Evolutionary conservation across 805 yeast species (phyloP).

Genomic region (Sporopachydermia lactativora): DNA sequence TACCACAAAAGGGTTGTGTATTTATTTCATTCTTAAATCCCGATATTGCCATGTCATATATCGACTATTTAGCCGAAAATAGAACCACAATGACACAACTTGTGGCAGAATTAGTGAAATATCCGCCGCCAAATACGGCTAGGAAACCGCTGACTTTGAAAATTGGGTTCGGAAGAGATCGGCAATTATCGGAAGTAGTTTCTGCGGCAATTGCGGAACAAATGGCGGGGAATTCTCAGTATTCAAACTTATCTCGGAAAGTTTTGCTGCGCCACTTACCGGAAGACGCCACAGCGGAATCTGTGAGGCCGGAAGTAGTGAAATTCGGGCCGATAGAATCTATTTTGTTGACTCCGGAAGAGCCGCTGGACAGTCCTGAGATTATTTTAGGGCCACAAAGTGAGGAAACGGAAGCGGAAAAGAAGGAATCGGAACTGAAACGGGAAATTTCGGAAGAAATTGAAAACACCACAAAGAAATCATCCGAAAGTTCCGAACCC

Average conservation of each 20-base stretch:
- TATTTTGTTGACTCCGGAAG: too few relatives aligned
- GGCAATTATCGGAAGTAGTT: conserved; percentile 62
- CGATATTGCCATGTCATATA: conserved; percentile 71
- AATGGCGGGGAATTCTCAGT: conserved; percentile 19
- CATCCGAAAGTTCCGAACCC: too few relatives aligned
- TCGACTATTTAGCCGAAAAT: conserved; percentile 26
- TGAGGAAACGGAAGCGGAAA: too few relatives aligned
- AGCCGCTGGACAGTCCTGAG: too few relatives aligned
- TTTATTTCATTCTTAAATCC: conserved; percentile 82
- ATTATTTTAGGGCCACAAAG: too few relatives aligned
- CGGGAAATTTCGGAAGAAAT: too few relatives aligned
- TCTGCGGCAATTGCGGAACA: conserved; percentile 40
- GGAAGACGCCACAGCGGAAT: conserved; percentile 50
- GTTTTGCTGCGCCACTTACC: conserved; percentile 77
- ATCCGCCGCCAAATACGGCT: conserved; percentile 46
- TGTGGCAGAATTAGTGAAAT: conserved; percentile 30
- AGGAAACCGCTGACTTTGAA: conserved; percentile 36
- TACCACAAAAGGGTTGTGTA: conserved; percentile 83
- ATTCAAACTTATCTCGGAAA: conserved; percentile 87
- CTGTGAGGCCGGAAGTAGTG: conserved; percentile 48
- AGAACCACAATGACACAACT: conserved; percentile 85
- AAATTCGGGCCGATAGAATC: conserved; percentile 78
- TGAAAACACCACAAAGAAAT: too few relatives aligned
- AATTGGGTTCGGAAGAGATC: conserved; percentile 87
- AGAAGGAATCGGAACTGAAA: too few relatives aligned